Evolutionary conservation across 2,329 filamentous ascomycete genomes (phyloP), one percentile per base, ranked within the genome.

Genomic region (Chrysosporium queenslandicum): DNA sequence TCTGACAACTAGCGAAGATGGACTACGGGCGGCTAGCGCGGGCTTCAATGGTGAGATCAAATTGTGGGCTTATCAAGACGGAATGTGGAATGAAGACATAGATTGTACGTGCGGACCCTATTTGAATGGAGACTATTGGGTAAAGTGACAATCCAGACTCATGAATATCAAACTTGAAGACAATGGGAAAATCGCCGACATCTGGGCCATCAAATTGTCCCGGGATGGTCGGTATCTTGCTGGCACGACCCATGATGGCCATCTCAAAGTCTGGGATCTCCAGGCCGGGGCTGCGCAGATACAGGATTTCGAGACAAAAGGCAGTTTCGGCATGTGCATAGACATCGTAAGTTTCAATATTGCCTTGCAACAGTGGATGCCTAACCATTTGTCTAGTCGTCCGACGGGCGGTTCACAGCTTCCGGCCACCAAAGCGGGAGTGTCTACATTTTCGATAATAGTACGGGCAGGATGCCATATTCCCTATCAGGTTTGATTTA

Each of bases 391-490:
- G 29, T 27, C 30, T 55, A 81, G 78, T 83, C 79, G 55, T 66
- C 73, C 18, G 86, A 98, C 67, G 91, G 90, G 50, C 83, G 80
- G 57, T 85, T 88, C 67, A 94, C 90, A 27, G 91, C 90, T 3
- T 94, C 86, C 49, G 92, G 92, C 0, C 91, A 98, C 69, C 86
- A 95, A 66, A 95, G 86, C 62, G 92, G 92, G 14, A 83, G 82
- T 11, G 80, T 97, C 57, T 96, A 96, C 71, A 82, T 98, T 56
- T 98, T 97, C 76, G 90, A 89, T 73, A 97, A 95, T 63, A 84
- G 89, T 60, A 88, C 86, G 0, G 87, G 87, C 2, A 81, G 87
- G 50, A 80, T 98, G 60, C 76, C 87, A 11, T 91, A 95, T 68
- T 92, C 88, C 6, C 74, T 98, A 21, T 83, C 87, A 51, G 84